Conservation (phyloP, 148 eudicot genomes). For the Chenopodium formosanum region DNA sequence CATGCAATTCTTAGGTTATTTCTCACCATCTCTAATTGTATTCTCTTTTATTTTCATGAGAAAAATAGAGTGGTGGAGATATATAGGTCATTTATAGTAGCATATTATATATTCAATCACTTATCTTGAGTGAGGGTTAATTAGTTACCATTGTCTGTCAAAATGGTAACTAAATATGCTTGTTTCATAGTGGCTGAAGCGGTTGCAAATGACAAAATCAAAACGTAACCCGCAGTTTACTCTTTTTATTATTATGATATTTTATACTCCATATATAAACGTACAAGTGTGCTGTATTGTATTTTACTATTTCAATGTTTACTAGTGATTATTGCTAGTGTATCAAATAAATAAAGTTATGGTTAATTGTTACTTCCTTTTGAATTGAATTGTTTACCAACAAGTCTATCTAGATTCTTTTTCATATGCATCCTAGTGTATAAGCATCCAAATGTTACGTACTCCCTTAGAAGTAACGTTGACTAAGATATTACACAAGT, state of each 20-base stretch:
- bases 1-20: background rate
- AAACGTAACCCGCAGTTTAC: constrained; percentile 17
- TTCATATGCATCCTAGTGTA: no score
- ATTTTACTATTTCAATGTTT: background rate
- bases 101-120: background rate
- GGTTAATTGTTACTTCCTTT: no score
- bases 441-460: no score
- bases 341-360: no score
- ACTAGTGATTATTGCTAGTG: background rate
- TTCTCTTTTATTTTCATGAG: constrained; percentile 24
- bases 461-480: no score
- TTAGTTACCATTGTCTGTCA: background rate
- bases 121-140: background rate
- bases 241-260: background rate
- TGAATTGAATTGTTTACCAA: no score
- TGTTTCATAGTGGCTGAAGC: constrained; percentile 16
- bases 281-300: background rate
- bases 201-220: constrained; percentile 9
- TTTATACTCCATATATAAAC: constrained; percentile 10
- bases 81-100: constrained; percentile 5
- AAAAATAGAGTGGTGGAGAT: constrained; percentile 4
- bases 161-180: background rate
- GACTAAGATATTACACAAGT: no score
- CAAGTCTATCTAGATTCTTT: no score
- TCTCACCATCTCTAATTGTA: background rate